phyloP scores from a whole-genome alignment of 495 filamentous ascomycete species.

The Trichoderma parareesei region DNA sequence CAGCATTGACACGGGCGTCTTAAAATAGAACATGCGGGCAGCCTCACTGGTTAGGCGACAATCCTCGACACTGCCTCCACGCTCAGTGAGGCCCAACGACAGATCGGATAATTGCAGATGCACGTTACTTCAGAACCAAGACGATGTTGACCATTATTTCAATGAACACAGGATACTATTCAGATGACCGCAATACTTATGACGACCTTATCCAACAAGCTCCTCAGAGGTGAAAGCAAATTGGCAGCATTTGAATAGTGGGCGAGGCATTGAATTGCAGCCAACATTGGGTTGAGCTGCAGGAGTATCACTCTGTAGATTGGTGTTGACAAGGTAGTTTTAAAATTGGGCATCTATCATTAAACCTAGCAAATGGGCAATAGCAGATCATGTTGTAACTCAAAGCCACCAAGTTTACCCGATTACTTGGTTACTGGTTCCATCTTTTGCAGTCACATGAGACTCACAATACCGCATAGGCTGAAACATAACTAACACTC shows the following conservation, averaged over 20 bases:
- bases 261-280: not conserved
- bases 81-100: not conserved
- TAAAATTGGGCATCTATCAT: no score
- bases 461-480: conserved; percentile 56
- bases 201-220: not conserved
- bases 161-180: not conserved
- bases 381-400: no score
- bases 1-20: not conserved
- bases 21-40: not conserved
- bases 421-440: not conserved
- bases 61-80: not conserved
- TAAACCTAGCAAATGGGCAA: no score
- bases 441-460: not conserved
- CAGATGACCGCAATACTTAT: not conserved
- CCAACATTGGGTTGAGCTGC: not conserved
- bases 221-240: not conserved
- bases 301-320: not conserved
- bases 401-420: not conserved
- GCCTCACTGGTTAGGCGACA: not conserved
- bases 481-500: conserved; percentile 91
- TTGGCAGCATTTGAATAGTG: not conserved
- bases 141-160: not conserved
- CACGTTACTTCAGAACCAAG: not conserved
- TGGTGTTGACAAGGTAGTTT: not conserved
- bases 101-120: not conserved